Evolutionary conservation across 2,329 filamentous ascomycete genomes (phyloP).

Genomic region (Didymella glomerata): DNA sequence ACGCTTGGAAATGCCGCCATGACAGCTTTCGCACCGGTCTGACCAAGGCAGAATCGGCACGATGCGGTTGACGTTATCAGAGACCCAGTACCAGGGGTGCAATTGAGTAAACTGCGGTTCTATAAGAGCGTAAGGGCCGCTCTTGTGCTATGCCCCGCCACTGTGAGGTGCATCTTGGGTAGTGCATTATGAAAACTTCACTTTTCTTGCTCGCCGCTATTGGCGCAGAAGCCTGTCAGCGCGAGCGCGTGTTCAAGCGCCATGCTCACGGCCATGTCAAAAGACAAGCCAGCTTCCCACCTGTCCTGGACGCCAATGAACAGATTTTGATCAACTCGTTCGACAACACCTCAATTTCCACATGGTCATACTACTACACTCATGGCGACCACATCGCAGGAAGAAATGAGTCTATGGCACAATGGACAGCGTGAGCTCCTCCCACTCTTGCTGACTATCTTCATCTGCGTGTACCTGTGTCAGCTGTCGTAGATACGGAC

Average conservation of each 20-base stretch:
- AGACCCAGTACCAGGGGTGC: neutral
- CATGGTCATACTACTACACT: conserved; percentile 52
- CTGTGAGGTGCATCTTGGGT: conserved; percentile 8
- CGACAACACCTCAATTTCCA: conserved; percentile 51
- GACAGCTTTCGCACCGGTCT: conserved; percentile 10
- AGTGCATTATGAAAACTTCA: conserved; percentile 39
- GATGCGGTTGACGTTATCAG: conserved; percentile 34
- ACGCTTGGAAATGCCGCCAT: conserved; percentile 21
- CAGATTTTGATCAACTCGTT: conserved; percentile 53
- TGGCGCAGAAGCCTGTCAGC: conserved; percentile 47
- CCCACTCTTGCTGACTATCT: neutral
- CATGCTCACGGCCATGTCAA: conserved; percentile 38
- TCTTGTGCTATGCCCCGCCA: conserved; percentile 10
- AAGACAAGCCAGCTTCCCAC: conserved; percentile 45
- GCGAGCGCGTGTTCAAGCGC: conserved; percentile 39
- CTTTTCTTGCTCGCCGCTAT: conserved; percentile 40
- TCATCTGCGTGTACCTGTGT: neutral
- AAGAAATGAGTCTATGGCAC: conserved; percentile 50
- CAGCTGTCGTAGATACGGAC: neutral
- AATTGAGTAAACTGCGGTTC: neutral
- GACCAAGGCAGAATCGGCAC: conserved; percentile 14
- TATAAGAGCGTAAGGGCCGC: conserved; percentile 1
- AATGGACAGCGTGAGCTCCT: conserved; percentile 45
- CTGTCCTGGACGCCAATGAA: conserved; percentile 48
- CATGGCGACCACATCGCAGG: conserved; percentile 48